Evolutionary conservation across 2,329 filamentous ascomycete species (phyloP).

Genomic region (Aureobasidium sp.): DNA sequence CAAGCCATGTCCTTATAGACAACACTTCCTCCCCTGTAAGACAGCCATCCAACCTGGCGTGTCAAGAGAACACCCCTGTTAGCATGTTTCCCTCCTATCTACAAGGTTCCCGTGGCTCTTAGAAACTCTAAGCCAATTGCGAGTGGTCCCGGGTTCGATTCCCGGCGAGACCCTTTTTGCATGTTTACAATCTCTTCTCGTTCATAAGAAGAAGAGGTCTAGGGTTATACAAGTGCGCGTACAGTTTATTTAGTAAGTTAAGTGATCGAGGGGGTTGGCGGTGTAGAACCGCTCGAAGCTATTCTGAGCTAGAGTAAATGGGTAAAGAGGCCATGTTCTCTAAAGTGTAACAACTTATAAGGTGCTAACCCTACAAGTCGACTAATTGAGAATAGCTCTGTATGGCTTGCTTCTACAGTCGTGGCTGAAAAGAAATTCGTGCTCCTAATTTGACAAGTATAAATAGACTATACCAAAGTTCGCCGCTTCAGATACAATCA

Average conservation of each 20-base stretch:
- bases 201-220: background rate
- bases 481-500: background rate
- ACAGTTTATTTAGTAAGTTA: background rate
- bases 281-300: background rate
- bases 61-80: too few species aligned
- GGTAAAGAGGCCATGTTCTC: background rate
- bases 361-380: background rate
- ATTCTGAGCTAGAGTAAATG: background rate
- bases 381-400: background rate
- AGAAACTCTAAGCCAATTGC: too few species aligned
- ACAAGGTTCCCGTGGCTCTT: background rate
- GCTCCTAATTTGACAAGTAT: background rate
- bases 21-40: too few species aligned
- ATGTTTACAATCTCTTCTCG: background rate
- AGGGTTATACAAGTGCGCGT: background rate
- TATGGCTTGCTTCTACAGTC: background rate
- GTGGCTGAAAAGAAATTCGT: slow-evolving; percentile 1
- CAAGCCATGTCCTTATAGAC: too few species aligned
- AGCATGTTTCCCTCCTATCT: too few species aligned
- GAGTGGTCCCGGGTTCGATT: background rate
- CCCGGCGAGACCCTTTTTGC: background rate
- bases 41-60: too few species aligned
- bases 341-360: background rate
- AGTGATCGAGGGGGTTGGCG: background rate
- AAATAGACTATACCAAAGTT: background rate